These are phyloP conservation scores for Hymenoscyphus fructigenus DNA, from an alignment of 2,329 filamentous ascomycete genomes.

Conservation along the genomic window DNA sequence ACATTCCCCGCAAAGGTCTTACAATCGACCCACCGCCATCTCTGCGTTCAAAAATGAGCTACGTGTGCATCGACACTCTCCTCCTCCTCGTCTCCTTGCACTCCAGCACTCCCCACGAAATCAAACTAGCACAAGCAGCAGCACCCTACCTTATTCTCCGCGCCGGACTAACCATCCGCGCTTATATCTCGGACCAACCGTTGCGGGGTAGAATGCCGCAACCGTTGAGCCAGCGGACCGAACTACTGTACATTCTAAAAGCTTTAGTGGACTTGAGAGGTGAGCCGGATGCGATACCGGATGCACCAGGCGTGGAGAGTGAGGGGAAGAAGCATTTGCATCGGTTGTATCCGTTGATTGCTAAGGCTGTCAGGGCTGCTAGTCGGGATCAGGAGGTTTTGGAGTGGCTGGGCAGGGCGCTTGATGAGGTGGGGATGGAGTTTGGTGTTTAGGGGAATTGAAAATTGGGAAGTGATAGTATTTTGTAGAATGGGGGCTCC, in stretches of 20 bases:
- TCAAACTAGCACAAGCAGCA: slow-evolving; percentile 66
- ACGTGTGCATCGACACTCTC: slow-evolving; percentile 78
- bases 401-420: slow-evolving; percentile 55
- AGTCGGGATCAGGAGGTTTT: slow-evolving; percentile 62
- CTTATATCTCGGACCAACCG: slow-evolving; percentile 89
- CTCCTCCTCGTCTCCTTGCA: slow-evolving; percentile 63
- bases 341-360: slow-evolving; percentile 75
- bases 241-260: slow-evolving; percentile 70
- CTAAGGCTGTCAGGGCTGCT: slow-evolving; percentile 60
- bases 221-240: slow-evolving; percentile 75
- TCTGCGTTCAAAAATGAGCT: slow-evolving; percentile 69
- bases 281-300: slow-evolving; percentile 68
- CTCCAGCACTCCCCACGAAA: slow-evolving; percentile 38
- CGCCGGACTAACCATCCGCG: slow-evolving; percentile 74
- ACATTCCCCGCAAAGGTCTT: slow-evolving; percentile 65
- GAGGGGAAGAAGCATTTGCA: slow-evolving; percentile 72
- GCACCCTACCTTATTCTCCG: slow-evolving; percentile 82
- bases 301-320: slow-evolving; percentile 51
- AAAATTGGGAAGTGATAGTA: background rate
- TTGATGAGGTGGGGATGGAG: slow-evolving; percentile 62
- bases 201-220: slow-evolving; percentile 86
- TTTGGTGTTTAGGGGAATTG: slow-evolving; percentile 36
- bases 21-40: slow-evolving; percentile 68
- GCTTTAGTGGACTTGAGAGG: slow-evolving; percentile 66
- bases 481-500: background rate